phyloP scores from a whole-genome alignment of 805 yeast species.

The Candida vaughaniae region DNA sequence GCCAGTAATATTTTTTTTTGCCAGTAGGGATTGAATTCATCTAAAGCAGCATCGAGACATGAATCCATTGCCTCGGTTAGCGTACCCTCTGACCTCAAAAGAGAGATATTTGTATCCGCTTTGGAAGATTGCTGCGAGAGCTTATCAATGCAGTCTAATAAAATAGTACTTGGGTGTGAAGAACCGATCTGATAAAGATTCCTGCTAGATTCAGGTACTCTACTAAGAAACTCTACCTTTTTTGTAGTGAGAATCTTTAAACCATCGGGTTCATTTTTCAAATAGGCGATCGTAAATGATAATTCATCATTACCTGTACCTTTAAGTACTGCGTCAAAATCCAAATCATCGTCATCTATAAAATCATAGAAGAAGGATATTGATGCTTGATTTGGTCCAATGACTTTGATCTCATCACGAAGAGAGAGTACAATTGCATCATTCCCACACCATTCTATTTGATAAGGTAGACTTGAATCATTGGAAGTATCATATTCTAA shows the following conservation, averaged over 20 bases:
- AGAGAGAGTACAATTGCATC: conserved; percentile 72
- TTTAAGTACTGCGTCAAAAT: conserved; percentile 22
- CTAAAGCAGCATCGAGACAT: conserved; percentile 72
- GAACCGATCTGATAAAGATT: conserved; percentile 82
- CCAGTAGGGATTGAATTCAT: conserved; percentile 74
- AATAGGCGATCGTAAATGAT: conserved; percentile 35
- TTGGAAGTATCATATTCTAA: conserved; percentile 44
- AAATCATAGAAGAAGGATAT: conserved; percentile 52
- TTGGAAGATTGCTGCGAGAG: conserved; percentile 69
- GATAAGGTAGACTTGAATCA: conserved; percentile 39
- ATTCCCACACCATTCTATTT: conserved; percentile 79
- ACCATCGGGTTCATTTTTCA: conserved; percentile 66
- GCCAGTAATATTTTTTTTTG: conserved; percentile 81
- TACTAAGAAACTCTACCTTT: conserved; percentile 58
- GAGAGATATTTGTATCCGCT: conserved; percentile 72
- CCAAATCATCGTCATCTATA: conserved; percentile 28
- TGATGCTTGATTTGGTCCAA: conserved; percentile 67
- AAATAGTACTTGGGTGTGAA: conserved; percentile 74
- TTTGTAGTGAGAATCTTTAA: conserved; percentile 59
- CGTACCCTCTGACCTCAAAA: conserved; percentile 42
- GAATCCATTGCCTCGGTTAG: conserved; percentile 61
- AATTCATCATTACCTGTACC: conserved; percentile 16
- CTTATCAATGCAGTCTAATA: conserved; percentile 70
- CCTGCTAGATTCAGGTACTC: conserved; percentile 57
- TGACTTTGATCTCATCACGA: conserved; percentile 61